Percentiles rank a stretch among this genome's conserved stretches.
phyloP scores from a whole-genome alignment of 768 basidiomycete genomes.

The Termitomyces sp. region DNA sequence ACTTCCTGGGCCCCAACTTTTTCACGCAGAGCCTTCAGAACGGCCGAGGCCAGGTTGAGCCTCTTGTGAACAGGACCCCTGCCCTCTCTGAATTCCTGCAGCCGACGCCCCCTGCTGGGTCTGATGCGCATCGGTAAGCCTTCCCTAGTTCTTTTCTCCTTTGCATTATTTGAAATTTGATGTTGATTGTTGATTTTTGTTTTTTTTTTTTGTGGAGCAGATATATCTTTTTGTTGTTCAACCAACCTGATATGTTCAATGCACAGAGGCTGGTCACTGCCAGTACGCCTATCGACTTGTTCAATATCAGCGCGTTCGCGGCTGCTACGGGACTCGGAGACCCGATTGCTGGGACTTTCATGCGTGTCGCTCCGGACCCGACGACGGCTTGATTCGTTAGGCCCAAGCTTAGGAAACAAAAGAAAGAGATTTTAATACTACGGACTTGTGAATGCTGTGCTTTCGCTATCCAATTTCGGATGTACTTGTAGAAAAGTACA shows the following conservation, averaged over 20 bases:
- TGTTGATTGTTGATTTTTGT: no score
- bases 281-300: conserved; percentile 25
- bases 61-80: conserved; percentile 30
- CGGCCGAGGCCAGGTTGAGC: neutral
- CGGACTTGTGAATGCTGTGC: no score
- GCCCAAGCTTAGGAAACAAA: no score
- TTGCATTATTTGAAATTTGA: no score
- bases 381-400: neutral
- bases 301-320: conserved; percentile 23
- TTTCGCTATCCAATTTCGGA: no score
- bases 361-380: conserved; percentile 32
- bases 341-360: conserved; percentile 44
- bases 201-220: conserved; percentile 24
- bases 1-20: conserved; percentile 43
- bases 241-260: conserved; percentile 35
- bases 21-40: neutral
- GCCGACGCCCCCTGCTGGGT: conserved; percentile 38
- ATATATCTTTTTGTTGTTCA: conserved; percentile 27
- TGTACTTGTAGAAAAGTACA: no score
- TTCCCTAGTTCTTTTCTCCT: neutral
- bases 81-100: conserved; percentile 34
- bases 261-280: conserved; percentile 33
- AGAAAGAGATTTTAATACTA: no score
- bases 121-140: conserved; percentile 35
- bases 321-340: conserved; percentile 32